A percentile compares a stretch with the other conserved stretches of the same genome.
phyloP scores from a whole-genome alignment of 371 early-diverging fungal genomes.

The Batrachochytrium dendrobatidis region DNA sequence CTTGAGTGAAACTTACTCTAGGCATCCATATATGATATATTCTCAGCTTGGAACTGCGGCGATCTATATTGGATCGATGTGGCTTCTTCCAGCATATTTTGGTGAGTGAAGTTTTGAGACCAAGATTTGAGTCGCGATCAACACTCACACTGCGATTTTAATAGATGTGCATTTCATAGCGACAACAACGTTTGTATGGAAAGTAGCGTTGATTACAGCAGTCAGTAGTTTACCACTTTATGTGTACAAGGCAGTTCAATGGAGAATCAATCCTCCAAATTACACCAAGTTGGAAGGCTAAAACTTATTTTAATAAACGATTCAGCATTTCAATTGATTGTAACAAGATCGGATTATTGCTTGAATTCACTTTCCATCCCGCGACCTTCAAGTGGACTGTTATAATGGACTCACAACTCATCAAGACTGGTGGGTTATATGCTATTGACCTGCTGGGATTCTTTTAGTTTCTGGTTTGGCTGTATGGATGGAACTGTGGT shows the following conservation, averaged over 20 bases:
- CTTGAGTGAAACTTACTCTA: conserved; percentile 6
- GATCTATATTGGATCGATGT: conserved; percentile 83
- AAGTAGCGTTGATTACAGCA: conserved; percentile 80
- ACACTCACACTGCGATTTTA: background rate
- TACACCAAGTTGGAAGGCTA: conserved; percentile 34
- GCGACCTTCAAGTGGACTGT: background rate
- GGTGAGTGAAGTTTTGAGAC: conserved; percentile 40
- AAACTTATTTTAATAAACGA: too few species aligned
- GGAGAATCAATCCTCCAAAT: conserved; percentile 25
- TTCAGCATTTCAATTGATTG: background rate
- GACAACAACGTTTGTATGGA: conserved; percentile 79
- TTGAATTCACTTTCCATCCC: background rate
- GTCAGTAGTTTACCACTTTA: conserved; percentile 72
- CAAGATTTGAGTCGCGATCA: background rate
- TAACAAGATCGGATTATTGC: background rate
- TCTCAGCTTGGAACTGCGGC: conserved; percentile 73
- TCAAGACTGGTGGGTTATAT: conserved; percentile 19
- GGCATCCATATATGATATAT: conserved; percentile 78
- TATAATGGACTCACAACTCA: conserved; percentile 20
- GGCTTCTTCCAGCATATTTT: conserved; percentile 81
- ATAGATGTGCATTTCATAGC: conserved; percentile 83
- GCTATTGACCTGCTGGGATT: too few species aligned
- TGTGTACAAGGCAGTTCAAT: conserved; percentile 22
- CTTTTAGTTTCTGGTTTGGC: too few species aligned
- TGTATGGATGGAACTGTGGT: too few species aligned